Conservation (phyloP, 768 basidiomycete genomes). For the Leccinum rimulosum region DNA sequence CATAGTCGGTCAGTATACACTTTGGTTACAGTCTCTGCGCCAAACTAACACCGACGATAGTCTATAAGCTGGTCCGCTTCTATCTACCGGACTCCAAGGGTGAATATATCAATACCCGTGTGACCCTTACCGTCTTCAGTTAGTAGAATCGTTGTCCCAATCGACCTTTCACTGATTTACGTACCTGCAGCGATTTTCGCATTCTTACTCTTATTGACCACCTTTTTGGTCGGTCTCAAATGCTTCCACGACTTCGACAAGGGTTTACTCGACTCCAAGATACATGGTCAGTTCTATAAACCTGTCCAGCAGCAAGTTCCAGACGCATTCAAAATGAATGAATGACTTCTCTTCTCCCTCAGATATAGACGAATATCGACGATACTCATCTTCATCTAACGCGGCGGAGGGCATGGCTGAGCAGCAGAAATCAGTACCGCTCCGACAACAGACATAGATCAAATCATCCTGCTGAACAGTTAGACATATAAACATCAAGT, state of each 20-base stretch:
- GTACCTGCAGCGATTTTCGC: conserved; percentile 60
- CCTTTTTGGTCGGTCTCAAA: conserved; percentile 72
- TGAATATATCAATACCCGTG: conserved; percentile 70
- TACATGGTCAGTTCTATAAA: conserved; percentile 59
- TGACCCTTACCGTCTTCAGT: conserved; percentile 83
- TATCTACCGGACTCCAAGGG: conserved; percentile 56
- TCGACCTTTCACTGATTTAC: neutral
- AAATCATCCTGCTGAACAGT: too few relatives aligned
- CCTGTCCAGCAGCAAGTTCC: conserved; percentile 27
- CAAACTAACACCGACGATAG: conserved; percentile 34
- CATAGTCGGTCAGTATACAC: conserved; percentile 29
- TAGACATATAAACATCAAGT: too few relatives aligned
- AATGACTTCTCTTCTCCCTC: conserved; percentile 28
- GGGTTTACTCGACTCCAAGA: conserved; percentile 73
- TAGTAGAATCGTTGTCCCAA: conserved; percentile 22
- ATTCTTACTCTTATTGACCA: conserved; percentile 69
- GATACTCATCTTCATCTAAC: conserved; percentile 40
- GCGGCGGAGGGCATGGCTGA: conserved; percentile 45
- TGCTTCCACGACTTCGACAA: conserved; percentile 83
- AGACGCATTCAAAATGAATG: conserved; percentile 33
- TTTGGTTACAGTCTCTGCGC: neutral
- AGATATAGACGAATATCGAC: conserved; percentile 51
- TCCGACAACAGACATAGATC: conserved; percentile 61
- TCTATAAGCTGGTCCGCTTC: conserved; percentile 85
- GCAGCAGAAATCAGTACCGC: conserved; percentile 41